These are phyloP conservation scores for Scedosporium apiospermum DNA, from an alignment of 2,329 filamentous ascomycete genomes.

Conservation along the genomic window DNA sequence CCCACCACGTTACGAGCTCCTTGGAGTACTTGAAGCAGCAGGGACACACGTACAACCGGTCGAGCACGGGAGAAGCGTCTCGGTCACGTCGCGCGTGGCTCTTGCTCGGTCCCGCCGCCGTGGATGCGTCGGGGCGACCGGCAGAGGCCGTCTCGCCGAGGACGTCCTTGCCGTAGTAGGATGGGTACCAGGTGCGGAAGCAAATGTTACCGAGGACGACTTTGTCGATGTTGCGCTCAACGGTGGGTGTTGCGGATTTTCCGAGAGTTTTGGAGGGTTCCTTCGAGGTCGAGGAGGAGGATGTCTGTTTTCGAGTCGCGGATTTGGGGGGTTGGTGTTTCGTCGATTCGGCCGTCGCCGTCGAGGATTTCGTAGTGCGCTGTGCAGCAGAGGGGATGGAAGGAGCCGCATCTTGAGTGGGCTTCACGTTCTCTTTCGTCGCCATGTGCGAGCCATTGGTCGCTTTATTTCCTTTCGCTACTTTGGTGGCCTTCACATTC, in stretches of 20 bases:
- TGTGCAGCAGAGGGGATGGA: constrained; percentile 24
- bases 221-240: constrained; percentile 73
- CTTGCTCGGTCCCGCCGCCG: constrained; percentile 5
- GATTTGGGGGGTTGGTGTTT: constrained; percentile 5
- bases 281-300: constrained; percentile 17
- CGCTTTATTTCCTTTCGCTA: constrained; percentile 28
- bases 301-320: constrained; percentile 24
- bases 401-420: constrained; percentile 14
- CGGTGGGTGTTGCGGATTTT: constrained; percentile 1
- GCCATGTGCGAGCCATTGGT: constrained; percentile 8
- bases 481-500: constrained; percentile 25
- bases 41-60: constrained; percentile 75
- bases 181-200: constrained; percentile 88
- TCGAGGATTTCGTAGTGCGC: constrained; percentile 14
- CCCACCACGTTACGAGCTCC: constrained; percentile 48
- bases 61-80: constrained; percentile 36
- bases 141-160: constrained; percentile 36
- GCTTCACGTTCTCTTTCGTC: neutral
- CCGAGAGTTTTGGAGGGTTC: constrained; percentile 21
- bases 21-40: constrained; percentile 89
- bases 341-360: constrained; percentile 11
- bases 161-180: constrained; percentile 72
- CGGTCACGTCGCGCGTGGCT: constrained; percentile 14
- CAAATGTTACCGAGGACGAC: constrained; percentile 76
- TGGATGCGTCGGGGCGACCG: constrained; percentile 15